phyloP scores from a whole-genome alignment of 164 flowering plant genomes.

The Aristolochia contorta region DNA sequence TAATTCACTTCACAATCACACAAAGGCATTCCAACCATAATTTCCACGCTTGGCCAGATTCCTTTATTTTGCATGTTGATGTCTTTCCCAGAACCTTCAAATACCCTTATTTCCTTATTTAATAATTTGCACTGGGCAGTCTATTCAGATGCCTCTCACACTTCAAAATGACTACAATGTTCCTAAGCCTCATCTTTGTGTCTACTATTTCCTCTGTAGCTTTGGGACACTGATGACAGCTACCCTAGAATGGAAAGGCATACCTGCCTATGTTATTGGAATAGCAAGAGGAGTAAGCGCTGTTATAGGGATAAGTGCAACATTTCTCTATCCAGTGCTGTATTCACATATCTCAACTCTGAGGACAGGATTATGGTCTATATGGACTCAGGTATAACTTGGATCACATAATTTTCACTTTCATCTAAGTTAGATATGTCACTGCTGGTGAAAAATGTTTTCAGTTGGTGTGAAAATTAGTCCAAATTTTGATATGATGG shows the following conservation, averaged over 20 bases:
- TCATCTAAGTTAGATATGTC: not conserved
- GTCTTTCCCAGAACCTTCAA: no score
- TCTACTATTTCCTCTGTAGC: slow-evolving; percentile 27
- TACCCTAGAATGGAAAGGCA: slow-evolving; percentile 68
- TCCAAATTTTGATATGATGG: not conserved
- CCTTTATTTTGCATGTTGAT: no score
- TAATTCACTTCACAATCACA: no score
- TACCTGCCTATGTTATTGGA: slow-evolving; percentile 69
- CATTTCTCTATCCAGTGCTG: slow-evolving; percentile 59
- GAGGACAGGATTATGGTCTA: slow-evolving; percentile 88
- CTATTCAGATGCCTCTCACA: no score
- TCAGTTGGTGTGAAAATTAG: not conserved
- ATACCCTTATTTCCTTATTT: no score
- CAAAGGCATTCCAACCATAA: no score
- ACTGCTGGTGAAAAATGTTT: not conserved
- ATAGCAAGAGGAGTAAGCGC: slow-evolving; percentile 83
- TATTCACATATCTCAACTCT: slow-evolving; percentile 55
- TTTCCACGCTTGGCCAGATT: no score
- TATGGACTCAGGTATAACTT: slow-evolving; percentile 80
- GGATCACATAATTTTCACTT: not conserved
- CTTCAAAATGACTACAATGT: no score
- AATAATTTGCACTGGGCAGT: no score
- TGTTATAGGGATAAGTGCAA: slow-evolving; percentile 62
- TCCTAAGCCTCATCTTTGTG: no score
- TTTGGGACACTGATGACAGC: slow-evolving; percentile 94